A percentile compares a stretch with the other conserved stretches of the same genome.
phyloP scores from a whole-genome alignment of 768 basidiomycete species.

The Psilocybe cyanescens region DNA sequence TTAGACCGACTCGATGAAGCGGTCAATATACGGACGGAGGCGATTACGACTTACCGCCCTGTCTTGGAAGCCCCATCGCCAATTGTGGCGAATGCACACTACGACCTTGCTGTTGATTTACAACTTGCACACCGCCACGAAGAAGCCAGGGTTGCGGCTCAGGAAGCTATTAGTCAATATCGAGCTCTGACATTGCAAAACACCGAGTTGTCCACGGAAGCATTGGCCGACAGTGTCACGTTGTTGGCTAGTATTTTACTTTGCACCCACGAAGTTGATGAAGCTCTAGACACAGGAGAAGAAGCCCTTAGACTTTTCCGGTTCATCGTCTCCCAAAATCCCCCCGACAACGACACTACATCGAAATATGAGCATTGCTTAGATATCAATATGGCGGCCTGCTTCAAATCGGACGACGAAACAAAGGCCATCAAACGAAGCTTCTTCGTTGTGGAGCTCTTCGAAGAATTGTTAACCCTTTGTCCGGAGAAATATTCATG shows the following conservation, averaged over 20 bases:
- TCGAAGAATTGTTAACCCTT: background rate
- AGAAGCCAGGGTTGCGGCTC: slow-evolving; percentile 4
- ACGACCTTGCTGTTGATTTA: slow-evolving; percentile 13
- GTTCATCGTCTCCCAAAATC: background rate
- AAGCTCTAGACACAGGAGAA: slow-evolving; percentile 7
- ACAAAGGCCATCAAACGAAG: background rate
- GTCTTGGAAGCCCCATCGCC: background rate
- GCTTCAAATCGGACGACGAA: background rate
- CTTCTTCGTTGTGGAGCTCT: background rate
- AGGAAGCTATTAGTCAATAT: slow-evolving; percentile 9
- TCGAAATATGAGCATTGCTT: slow-evolving; percentile 4
- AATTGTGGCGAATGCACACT: slow-evolving; percentile 4
- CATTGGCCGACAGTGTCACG: slow-evolving; percentile 1
- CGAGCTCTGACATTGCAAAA: slow-evolving; percentile 5
- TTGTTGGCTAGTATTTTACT: slow-evolving; percentile 3
- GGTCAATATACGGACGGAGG: background rate
- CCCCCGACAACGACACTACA: background rate
- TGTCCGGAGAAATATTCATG: background rate
- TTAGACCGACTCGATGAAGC: slow-evolving; percentile 7
- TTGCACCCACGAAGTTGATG: background rate
- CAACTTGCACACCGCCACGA: slow-evolving; percentile 1
- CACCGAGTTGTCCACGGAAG: background rate
- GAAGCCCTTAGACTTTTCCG: slow-evolving; percentile 5
- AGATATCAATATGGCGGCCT: background rate
- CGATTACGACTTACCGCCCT: background rate